Evolutionary conservation across 108 stramenopile species (phyloP).

Genomic region (Phaeodactylum tricornutum): DNA sequence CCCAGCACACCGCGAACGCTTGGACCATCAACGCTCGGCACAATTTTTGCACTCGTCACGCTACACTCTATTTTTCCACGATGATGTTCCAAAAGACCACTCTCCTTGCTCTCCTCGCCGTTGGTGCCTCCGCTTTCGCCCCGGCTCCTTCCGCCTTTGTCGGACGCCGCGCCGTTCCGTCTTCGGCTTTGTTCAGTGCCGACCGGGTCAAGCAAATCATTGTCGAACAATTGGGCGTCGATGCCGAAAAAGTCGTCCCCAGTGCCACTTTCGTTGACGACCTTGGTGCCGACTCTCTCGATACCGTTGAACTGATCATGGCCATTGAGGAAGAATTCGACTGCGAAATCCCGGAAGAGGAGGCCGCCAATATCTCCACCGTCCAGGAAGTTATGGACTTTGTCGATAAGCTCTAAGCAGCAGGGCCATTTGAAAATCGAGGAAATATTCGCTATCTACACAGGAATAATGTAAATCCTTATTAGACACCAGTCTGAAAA

Average conservation of each 20-base stretch:
- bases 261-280: slow-evolving; percentile 89
- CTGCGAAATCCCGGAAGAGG: slow-evolving; percentile 94
- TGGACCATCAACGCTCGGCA: no score
- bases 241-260: slow-evolving; percentile 46
- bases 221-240: slow-evolving; percentile 40
- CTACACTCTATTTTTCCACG: no score
- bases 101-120: slow-evolving; percentile 54
- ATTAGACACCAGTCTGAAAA: no score
- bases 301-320: slow-evolving; percentile 96
- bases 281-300: slow-evolving; percentile 93
- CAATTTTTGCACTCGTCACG: no score
- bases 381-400: slow-evolving; percentile 86
- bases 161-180: slow-evolving; percentile 15
- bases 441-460: no score
- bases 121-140: slow-evolving; percentile 67
- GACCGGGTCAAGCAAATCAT: slow-evolving; percentile 43
- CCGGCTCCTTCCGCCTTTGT: slow-evolving; percentile 28
- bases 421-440: no score
- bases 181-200: slow-evolving; percentile 35
- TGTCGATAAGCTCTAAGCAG: slow-evolving; percentile 50
- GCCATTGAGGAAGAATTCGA: slow-evolving; percentile 96
- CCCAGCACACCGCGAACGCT: no score
- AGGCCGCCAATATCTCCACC: slow-evolving; percentile 87
- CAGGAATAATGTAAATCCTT: no score
- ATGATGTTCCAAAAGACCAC: slow-evolving; percentile 54